Base-by-base conservation (phyloP, 306 rosid species). In the Abrus precatorius region DNA sequence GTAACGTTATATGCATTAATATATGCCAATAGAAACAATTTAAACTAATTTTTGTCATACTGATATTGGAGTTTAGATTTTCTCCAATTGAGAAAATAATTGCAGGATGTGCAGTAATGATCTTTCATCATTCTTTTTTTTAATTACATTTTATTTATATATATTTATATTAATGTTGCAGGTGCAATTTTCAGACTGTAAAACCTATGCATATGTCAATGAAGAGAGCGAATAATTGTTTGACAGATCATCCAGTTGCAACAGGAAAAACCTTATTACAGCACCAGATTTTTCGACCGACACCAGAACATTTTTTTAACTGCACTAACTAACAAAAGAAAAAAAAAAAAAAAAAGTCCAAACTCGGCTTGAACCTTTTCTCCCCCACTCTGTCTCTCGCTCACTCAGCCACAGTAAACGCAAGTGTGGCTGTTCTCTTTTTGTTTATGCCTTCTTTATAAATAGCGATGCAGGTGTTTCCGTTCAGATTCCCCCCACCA, bases 401-500 rank as follows among this genome's bases (percentile, higher is more conserved):
- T 38, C 49, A 1, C 80, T 62, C 38, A 34, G 43, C 68, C 38
- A 57, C 76, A 53, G 75, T 64, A 30, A 71, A 48, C 75, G 40
- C 5, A 27, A 49, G 33, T 1, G 38, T 57, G 56, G 55, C 36
- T 36, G 40, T 76, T 66, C 40, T 6, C 28, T 44, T 29, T n/a
- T 28, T 32, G 10, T 2, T 14, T n/a, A 0, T 29, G 1, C 33
- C 48, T 11, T 71, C 41, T 72, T 27, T 78, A 88, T 76, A 92
- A 87, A 86, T 81, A 78, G 63, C 59, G 3, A 67, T 41, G 49
- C 70, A 45, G 43, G 34, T 8, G 59, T 50, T 74, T 36, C 2
- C 75, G 33, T 69, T 75, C 69, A 38, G 84, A 88, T 66, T 87
- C 91, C 83, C 86, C 72, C 83, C 80, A 83, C 86, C 85, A 36